Conservation (phyloP, 768 basidiomycete genomes). For the Coprinopsis cinerea region DNA sequence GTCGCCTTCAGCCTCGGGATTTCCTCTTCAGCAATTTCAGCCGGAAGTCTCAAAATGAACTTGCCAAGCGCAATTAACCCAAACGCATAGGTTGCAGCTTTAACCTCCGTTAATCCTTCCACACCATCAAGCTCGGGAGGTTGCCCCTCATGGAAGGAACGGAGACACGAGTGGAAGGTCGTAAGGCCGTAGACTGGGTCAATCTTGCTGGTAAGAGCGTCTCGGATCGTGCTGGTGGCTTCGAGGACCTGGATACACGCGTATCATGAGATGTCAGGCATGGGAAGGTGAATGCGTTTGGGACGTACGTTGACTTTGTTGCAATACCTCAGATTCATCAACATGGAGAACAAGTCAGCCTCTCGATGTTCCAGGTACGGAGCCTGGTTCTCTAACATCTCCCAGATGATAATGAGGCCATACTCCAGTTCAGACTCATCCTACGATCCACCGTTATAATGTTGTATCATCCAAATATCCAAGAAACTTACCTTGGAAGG, state of each 20-base stretch:
- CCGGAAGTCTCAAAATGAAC: constrained; percentile 73
- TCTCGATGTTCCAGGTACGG: constrained; percentile 74
- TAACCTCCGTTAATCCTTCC: too few species aligned
- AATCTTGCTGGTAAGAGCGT: constrained; percentile 61
- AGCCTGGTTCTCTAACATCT: constrained; percentile 72
- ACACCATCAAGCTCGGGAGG: constrained; percentile 35
- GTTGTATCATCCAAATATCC: constrained; percentile 2
- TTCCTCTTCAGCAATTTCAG: constrained; percentile 84
- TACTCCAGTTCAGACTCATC: constrained; percentile 64
- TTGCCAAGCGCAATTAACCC: constrained; percentile 80
- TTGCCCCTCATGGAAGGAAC: constrained; percentile 53
- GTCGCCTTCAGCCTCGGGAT: constrained; percentile 70
- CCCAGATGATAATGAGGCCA: constrained; percentile 78
- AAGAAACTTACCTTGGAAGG: constrained; percentile 48
- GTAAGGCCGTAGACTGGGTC: constrained; percentile 85
- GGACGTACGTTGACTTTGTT: constrained; percentile 62
- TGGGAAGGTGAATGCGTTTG: not conserved
- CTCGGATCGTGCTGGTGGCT: constrained; percentile 77
- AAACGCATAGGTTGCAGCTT: constrained; percentile 69
- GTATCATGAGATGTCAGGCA: constrained; percentile 5
- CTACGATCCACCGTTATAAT: too few species aligned
- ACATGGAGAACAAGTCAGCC: constrained; percentile 63
- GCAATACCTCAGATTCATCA: constrained; percentile 70
- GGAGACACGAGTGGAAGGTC: constrained; percentile 70
- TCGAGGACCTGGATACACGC: constrained; percentile 57